Evolutionary conservation across 768 basidiomycete species (phyloP).

Genomic region (Crassisporium funariophilum): DNA sequence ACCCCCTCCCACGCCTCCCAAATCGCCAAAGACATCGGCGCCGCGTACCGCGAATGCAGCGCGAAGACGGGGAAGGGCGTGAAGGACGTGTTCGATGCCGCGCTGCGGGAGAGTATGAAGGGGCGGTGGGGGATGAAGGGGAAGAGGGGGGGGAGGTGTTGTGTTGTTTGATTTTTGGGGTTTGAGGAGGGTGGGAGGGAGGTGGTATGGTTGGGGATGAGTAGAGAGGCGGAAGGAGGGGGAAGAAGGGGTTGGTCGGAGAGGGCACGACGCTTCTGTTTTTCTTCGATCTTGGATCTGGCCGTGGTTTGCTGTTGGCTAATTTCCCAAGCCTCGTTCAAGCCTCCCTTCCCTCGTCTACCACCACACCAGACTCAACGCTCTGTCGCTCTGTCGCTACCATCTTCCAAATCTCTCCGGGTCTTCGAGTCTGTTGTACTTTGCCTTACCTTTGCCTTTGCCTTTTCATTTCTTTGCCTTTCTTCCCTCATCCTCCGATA

Average conservation of each 20-base stretch:
- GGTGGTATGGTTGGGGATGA: too few species aligned
- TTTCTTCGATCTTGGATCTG: too few species aligned
- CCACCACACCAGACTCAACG: too few species aligned
- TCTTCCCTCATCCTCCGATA: too few species aligned
- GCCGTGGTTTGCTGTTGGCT: too few species aligned
- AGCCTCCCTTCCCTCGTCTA: too few species aligned
- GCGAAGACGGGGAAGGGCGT: slow-evolving; percentile 92
- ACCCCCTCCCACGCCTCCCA: slow-evolving; percentile 77
- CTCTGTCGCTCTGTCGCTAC: too few species aligned
- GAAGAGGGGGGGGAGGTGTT: slow-evolving; percentile 73
- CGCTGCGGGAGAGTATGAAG: slow-evolving; percentile 87
- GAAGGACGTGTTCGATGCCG: slow-evolving; percentile 88
- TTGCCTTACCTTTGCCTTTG: not conserved
- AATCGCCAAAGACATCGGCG: slow-evolving; percentile 94
- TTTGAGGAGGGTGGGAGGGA: not conserved
- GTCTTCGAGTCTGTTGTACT: not conserved
- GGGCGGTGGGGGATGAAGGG: slow-evolving; percentile 75
- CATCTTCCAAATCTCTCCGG: too few species aligned
- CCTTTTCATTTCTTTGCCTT: not conserved
- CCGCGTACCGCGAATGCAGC: slow-evolving; percentile 91
- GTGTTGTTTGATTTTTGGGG: slow-evolving; percentile 28
- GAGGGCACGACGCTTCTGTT: too few species aligned
- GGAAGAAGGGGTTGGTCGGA: too few species aligned
- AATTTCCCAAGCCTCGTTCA: too few species aligned
- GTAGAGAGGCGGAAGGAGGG: too few species aligned